Conservation (phyloP, 208 protist genomes). For the Crithidia brevicula region DNA sequence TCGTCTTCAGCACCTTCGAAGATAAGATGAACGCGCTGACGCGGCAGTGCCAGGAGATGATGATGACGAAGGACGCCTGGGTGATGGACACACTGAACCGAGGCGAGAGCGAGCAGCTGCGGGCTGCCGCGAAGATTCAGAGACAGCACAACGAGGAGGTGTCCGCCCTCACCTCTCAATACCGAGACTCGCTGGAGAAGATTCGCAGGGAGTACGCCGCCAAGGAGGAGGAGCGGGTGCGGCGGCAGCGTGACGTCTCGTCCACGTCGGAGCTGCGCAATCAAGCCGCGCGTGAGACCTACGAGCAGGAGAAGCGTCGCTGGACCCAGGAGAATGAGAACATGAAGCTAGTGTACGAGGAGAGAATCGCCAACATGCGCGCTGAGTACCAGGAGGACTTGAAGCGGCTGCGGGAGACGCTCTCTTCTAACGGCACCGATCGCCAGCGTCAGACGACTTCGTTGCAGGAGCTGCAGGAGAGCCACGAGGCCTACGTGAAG, state of each 20-base stretch:
- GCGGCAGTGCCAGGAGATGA: conserved; percentile 18
- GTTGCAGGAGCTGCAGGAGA: conserved; percentile 42
- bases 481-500: conserved; percentile 27
- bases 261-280: conserved; percentile 36
- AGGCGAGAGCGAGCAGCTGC: conserved; percentile 23
- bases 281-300: conserved; percentile 26
- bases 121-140: conserved; percentile 26
- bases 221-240: conserved; percentile 18
- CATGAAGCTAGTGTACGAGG: conserved; percentile 44
- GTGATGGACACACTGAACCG: conserved; percentile 29
- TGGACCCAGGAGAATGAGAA: conserved; percentile 30
- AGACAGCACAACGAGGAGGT: conserved; percentile 35
- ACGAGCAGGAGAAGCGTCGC: conserved; percentile 41
- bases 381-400: conserved; percentile 42
- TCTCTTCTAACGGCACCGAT: conserved; percentile 19
- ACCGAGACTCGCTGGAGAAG: conserved; percentile 27
- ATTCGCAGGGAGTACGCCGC: conserved; percentile 23
- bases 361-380: conserved; percentile 30
- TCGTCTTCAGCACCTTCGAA: conserved; percentile 36
- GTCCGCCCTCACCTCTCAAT: conserved; percentile 15
- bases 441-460: conserved; percentile 39
- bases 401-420: conserved; percentile 34
- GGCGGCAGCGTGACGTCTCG: conserved; percentile 10
- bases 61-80: conserved; percentile 22
- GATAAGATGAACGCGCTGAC: conserved; percentile 26